phyloP scores from a whole-genome alignment of 495 filamentous ascomycete genomes.

The Lasiosphaeriaceae sp. region DNA sequence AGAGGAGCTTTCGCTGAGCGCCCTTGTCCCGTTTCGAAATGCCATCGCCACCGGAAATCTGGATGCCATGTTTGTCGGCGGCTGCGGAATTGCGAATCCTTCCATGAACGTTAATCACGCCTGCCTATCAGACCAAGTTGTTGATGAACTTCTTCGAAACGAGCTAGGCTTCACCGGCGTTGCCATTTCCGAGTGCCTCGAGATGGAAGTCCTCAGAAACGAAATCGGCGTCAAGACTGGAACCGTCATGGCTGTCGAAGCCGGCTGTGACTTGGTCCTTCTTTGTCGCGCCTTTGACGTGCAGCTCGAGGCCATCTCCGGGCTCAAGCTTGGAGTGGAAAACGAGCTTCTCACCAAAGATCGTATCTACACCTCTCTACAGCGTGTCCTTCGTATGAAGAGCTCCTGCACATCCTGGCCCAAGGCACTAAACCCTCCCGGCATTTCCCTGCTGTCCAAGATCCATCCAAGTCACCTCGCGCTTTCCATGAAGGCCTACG shows the following conservation, averaged over 20 bases:
- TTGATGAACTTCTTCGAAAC: constrained; percentile 75
- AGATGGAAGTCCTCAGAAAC: constrained; percentile 88
- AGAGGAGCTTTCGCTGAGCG: constrained; percentile 78
- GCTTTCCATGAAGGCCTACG: constrained; percentile 78
- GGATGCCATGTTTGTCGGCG: constrained; percentile 91
- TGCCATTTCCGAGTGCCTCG: constrained; percentile 90
- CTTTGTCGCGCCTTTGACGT: constrained; percentile 80
- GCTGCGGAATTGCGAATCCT: constrained; percentile 80
- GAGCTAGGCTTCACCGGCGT: constrained; percentile 85
- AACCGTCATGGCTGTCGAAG: constrained; percentile 91
- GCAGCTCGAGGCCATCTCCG: constrained; percentile 82
- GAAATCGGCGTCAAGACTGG: constrained; percentile 91
- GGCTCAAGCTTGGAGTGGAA: constrained; percentile 77
- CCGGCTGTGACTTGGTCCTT: constrained; percentile 81
- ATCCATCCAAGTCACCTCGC: constrained; percentile 74
- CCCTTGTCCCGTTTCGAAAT: constrained; percentile 81
- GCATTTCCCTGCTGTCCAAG: constrained; percentile 64
- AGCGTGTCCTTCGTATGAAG: constrained; percentile 71
- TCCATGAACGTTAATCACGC: constrained; percentile 90
- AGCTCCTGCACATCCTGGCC: constrained; percentile 76
- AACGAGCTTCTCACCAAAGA: constrained; percentile 75
- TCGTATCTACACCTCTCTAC: constrained; percentile 71
- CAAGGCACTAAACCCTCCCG: constrained; percentile 74
- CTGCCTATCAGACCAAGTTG: constrained; percentile 84
- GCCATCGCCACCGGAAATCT: constrained; percentile 71